Percentiles rank a stretch among this genome's conserved stretches.
These are phyloP conservation scores for Alternaria longipes DNA, from an alignment of 2,329 filamentous ascomycete genomes.

Conservation along the genomic window DNA sequence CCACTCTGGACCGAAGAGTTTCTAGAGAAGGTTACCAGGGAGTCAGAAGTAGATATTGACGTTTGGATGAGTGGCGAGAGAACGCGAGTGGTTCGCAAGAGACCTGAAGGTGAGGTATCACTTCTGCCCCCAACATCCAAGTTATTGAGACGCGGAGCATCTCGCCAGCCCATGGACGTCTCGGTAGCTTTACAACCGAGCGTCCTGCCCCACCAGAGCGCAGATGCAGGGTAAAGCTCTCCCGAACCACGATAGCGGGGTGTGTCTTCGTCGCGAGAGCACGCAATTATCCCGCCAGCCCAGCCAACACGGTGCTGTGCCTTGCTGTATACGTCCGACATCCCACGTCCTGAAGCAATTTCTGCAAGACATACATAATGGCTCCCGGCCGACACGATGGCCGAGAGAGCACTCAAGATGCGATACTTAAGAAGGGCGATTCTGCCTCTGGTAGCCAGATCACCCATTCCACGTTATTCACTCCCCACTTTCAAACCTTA, in stretches of 20 bases:
- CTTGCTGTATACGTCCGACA: conserved; percentile 21
- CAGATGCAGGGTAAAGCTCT: not conserved
- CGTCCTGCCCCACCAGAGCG: not conserved
- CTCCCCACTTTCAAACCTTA: conserved; percentile 4
- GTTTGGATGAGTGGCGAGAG: not conserved
- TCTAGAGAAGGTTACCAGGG: not conserved
- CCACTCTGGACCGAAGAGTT: not conserved
- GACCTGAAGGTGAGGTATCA: not conserved
- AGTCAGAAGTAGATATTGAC: not conserved
- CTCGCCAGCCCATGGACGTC: not conserved
- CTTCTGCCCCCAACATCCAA: not conserved
- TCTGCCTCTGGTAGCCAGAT: conserved; percentile 12
- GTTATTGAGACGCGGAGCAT: not conserved
- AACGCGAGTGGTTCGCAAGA: not conserved
- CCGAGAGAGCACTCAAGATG: conserved; percentile 9
- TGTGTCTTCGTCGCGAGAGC: conserved; percentile 28
- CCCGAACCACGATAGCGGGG: conserved; percentile 34
- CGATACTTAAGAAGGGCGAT: conserved; percentile 25
- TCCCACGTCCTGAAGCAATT: conserved; percentile 28
- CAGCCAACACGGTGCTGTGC: conserved; percentile 27
- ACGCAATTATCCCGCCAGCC: conserved; percentile 37
- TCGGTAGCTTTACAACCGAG: conserved; percentile 6
- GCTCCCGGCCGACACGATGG: conserved; percentile 4
- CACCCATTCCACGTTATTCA: not conserved
- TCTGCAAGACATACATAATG: conserved; percentile 15